A percentile compares a stretch with the other conserved stretches of the same genome.
Evolutionary conservation across 345 rosid species (phyloP).

Genomic region (Pseudoturritis turrita): DNA sequence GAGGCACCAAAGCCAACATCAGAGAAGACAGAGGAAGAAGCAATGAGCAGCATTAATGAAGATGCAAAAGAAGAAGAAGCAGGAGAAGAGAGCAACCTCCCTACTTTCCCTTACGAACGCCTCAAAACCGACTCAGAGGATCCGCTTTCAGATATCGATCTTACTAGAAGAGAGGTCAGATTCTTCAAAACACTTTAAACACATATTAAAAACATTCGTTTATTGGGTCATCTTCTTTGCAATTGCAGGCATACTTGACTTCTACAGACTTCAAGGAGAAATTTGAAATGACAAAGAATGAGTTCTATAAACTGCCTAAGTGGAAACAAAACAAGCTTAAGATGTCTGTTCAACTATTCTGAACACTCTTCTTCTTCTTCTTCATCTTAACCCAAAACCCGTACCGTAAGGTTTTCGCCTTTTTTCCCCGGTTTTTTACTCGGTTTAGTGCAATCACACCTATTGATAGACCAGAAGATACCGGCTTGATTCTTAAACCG

Average conservation of each 20-base stretch:
- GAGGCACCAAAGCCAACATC: conserved; percentile 37
- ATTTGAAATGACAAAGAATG: conserved; percentile 79
- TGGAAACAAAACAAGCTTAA: conserved; percentile 99
- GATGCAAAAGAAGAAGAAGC: conserved; percentile 77
- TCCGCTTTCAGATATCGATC: conserved; percentile 72
- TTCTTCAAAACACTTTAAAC: neutral
- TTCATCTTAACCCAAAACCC: conserved; percentile 24
- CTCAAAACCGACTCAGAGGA: conserved; percentile 59
- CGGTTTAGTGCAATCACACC: neutral
- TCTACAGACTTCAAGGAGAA: conserved; percentile 77
- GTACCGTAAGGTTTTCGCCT: conserved; percentile 23
- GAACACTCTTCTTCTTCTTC: conserved; percentile 29
- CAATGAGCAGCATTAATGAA: conserved; percentile 69
- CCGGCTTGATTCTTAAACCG: neutral
- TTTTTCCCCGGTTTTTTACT: neutral
- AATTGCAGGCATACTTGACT: conserved; percentile 70
- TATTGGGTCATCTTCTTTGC: neutral
- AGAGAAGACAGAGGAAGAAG: conserved; percentile 52
- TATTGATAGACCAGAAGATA: neutral
- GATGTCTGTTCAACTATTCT: conserved; percentile 80
- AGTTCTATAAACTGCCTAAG: conserved; percentile 82
- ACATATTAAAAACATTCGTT: neutral
- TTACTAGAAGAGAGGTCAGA: conserved; percentile 87
- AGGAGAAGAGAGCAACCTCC: conserved; percentile 85
- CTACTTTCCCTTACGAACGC: conserved; percentile 75